phyloP scores from a whole-genome alignment of 768 basidiomycete genomes.

The Pulveroboletus sp. region DNA sequence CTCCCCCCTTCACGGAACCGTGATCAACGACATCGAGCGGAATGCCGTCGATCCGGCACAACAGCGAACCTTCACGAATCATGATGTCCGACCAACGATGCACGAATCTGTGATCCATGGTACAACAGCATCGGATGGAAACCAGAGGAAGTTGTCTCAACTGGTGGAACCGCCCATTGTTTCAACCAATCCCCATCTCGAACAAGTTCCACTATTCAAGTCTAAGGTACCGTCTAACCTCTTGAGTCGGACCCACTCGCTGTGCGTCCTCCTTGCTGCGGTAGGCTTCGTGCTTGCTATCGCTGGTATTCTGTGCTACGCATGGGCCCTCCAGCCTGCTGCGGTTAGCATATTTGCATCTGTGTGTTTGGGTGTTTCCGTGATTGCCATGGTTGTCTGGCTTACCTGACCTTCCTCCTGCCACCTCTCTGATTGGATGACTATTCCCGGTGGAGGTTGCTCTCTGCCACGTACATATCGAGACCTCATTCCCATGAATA shows the following conservation, averaged over 20 bases:
- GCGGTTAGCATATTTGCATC: conserved; percentile 45
- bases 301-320: conserved; percentile 46
- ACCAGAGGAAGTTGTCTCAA: neutral
- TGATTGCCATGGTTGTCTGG: conserved; percentile 21
- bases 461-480: neutral
- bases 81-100: neutral
- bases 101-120: neutral
- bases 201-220: conserved; percentile 47
- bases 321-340: conserved; percentile 45
- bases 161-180: conserved; percentile 32
- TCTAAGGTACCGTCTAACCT: conserved; percentile 39
- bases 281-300: conserved; percentile 50
- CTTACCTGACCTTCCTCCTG: conserved; percentile 1
- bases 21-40: conserved; percentile 13
- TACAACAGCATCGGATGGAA: neutral
- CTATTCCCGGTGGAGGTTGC: neutral
- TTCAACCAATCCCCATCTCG: conserved; percentile 46
- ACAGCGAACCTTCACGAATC: neutral
- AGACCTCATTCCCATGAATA: neutral
- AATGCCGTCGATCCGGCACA: conserved; percentile 1
- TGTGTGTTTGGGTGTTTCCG: conserved; percentile 35
- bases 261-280: conserved; percentile 45
- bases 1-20: conserved; percentile 19
- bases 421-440: neutral
- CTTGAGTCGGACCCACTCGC: conserved; percentile 44